These are phyloP conservation scores for Aspergillus bertholletiae DNA, from an alignment of 495 filamentous ascomycete species.

Conservation along the genomic window DNA sequence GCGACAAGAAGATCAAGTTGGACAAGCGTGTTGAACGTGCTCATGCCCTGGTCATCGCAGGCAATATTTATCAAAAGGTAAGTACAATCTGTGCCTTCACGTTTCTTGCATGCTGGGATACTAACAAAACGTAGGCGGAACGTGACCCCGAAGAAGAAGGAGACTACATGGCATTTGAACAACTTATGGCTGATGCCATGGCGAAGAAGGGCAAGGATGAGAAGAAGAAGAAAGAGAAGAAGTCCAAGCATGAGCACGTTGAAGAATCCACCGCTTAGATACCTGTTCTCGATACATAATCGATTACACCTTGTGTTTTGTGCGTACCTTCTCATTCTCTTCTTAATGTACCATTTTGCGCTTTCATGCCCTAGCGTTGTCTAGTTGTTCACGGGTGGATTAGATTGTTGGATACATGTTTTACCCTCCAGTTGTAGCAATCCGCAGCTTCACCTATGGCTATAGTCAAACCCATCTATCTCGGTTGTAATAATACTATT, in stretches of 20 bases:
- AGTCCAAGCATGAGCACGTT: constrained; percentile 22
- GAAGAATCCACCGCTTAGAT: not conserved
- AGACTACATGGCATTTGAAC: constrained; percentile 98
- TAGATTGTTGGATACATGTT: not conserved
- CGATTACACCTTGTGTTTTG: not conserved
- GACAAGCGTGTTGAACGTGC: constrained; percentile 88
- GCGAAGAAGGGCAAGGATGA: constrained; percentile 85
- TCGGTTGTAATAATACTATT: too few relatives aligned
- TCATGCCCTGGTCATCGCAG: constrained; percentile 80
- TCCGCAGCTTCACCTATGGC: too few relatives aligned
- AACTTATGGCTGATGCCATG: constrained; percentile 93
- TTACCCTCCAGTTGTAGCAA: not conserved
- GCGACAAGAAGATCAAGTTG: constrained; percentile 78
- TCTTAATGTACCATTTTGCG: not conserved
- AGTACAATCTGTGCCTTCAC: constrained; percentile 11
- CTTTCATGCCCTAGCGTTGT: not conserved
- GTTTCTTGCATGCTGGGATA: not conserved
- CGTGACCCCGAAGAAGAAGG: constrained; percentile 95
- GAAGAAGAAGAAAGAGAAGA: constrained; percentile 71
- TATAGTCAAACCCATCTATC: too few relatives aligned
- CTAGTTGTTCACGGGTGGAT: not conserved
- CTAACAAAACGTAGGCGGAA: constrained; percentile 60
- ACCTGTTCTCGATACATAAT: not conserved
- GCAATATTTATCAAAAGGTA: constrained; percentile 86
- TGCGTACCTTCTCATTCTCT: not conserved